Percentiles rank a stretch among this genome's conserved stretches.
These are phyloP conservation scores for Curvularia eragrostidis DNA, from an alignment of 2,329 filamentous ascomycete species.

Conservation along the genomic window DNA sequence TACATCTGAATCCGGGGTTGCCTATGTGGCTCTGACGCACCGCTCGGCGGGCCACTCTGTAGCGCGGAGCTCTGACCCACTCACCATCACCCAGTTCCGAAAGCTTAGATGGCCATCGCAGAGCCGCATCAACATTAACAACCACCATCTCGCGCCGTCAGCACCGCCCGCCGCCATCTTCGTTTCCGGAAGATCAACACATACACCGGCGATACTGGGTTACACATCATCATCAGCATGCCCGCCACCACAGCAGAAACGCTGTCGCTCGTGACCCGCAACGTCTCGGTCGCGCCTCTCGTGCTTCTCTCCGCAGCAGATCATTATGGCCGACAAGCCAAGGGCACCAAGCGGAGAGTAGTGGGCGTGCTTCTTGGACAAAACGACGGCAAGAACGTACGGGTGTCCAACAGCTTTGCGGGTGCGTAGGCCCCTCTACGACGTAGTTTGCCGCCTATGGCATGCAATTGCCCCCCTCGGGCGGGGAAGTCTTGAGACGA, in stretches of 20 bases:
- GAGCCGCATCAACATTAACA: constrained; percentile 46
- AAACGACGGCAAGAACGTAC: constrained; percentile 94
- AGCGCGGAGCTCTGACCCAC: constrained; percentile 31
- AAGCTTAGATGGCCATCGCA: constrained; percentile 42
- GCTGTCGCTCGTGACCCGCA: constrained; percentile 90
- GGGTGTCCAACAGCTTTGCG: constrained; percentile 98
- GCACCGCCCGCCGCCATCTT: constrained; percentile 19
- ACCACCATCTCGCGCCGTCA: constrained; percentile 25
- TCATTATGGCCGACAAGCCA: constrained; percentile 94
- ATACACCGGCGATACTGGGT: constrained; percentile 13
- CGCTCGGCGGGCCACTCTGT: constrained; percentile 15
- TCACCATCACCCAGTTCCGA: constrained; percentile 29
- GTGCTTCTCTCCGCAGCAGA: constrained; percentile 98
- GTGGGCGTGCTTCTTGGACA: constrained; percentile 94
- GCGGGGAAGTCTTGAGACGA: constrained; percentile 12
- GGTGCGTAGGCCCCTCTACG: constrained; percentile 63
- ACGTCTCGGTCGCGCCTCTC: constrained; percentile 95
- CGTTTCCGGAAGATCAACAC: constrained; percentile 6
- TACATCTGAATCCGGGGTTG: background rate
- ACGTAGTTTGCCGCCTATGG: constrained; percentile 24
- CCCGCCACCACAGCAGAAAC: constrained; percentile 97
- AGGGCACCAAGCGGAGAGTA: constrained; percentile 82
- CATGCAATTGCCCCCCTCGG: background rate
- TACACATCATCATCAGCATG: constrained; percentile 62
- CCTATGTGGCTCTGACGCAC: constrained; percentile 23